Evolutionary conservation across 768 basidiomycete species (phyloP).

Genomic region (Tricholomella constricta): DNA sequence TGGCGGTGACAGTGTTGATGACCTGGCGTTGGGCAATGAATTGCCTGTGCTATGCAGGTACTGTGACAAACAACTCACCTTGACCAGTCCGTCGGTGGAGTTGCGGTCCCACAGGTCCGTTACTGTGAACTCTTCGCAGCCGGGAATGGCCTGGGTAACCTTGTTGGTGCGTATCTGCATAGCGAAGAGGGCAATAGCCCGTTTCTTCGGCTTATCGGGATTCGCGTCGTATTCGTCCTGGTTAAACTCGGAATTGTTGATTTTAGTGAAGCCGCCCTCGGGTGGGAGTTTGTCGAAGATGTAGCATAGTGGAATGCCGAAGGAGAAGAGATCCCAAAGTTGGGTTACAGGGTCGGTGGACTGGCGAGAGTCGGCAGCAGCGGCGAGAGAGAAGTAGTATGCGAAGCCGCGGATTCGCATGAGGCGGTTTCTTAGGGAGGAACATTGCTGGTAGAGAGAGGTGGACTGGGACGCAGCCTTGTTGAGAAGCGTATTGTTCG

Average conservation of each 20-base stretch:
- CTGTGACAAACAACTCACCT: conserved; percentile 53
- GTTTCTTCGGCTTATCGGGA: conserved; percentile 86
- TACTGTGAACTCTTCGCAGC: conserved; percentile 84
- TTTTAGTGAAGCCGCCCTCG: conserved; percentile 58
- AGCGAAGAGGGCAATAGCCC: conserved; percentile 86
- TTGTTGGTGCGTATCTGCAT: conserved; percentile 79
- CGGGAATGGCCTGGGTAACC: conserved; percentile 59
- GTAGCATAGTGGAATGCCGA: conserved; percentile 93
- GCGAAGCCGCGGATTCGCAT: conserved; percentile 76
- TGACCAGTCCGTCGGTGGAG: conserved; percentile 93
- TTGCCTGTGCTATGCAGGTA: conserved; percentile 4
- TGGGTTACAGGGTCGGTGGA: conserved; percentile 93
- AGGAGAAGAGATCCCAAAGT: conserved; percentile 91
- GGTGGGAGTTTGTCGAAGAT: conserved; percentile 89
- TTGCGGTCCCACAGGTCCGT: conserved; percentile 89
- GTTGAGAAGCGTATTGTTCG: conserved; percentile 87
- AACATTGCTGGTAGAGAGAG: conserved; percentile 92
- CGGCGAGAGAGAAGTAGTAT: conserved; percentile 65
- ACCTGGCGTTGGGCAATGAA: conserved; percentile 51
- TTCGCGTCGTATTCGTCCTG: conserved; percentile 63
- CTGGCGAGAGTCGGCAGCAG: conserved; percentile 61
- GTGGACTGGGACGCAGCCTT: conserved; percentile 85
- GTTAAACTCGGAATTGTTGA: conserved; percentile 67
- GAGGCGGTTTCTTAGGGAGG: conserved; percentile 72
- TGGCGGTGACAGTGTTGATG: conserved; percentile 82